These are phyloP conservation scores for Suillus fuscotomentosus DNA, from an alignment of 768 basidiomycete genomes.

Conservation along the genomic window DNA sequence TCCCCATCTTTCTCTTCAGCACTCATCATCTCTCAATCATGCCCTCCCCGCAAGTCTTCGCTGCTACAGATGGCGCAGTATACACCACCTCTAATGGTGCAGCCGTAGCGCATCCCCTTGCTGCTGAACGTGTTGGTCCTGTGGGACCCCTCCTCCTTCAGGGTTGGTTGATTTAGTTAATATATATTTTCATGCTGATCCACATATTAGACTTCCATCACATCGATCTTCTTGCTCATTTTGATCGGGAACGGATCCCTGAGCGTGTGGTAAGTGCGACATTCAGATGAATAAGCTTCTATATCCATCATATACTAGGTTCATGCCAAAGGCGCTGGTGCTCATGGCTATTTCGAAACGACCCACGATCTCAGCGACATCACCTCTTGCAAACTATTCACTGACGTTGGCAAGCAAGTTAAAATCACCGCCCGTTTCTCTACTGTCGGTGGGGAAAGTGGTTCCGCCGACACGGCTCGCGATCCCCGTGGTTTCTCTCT, in stretches of 20 bases:
- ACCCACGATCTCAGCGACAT: slow-evolving; percentile 85
- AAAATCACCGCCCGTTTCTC: slow-evolving; percentile 85
- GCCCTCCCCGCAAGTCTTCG: slow-evolving; percentile 63
- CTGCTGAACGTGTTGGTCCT: slow-evolving; percentile 69
- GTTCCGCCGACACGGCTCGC: slow-evolving; percentile 89
- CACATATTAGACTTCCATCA: slow-evolving; percentile 73
- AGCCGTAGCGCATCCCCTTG: slow-evolving; percentile 73
- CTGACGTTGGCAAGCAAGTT: slow-evolving; percentile 63
- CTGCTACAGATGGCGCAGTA: slow-evolving; percentile 51
- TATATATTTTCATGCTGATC: slow-evolving; percentile 15
- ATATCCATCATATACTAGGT: slow-evolving; percentile 50
- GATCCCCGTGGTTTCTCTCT: slow-evolving; percentile 93
- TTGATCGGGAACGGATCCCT: slow-evolving; percentile 93
- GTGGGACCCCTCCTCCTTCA: slow-evolving; percentile 87
- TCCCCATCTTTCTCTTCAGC: background rate
- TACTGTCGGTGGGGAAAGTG: slow-evolving; percentile 87
- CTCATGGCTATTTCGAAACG: slow-evolving; percentile 90
- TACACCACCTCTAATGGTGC: slow-evolving; percentile 90
- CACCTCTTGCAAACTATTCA: slow-evolving; percentile 69
- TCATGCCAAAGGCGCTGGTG: slow-evolving; percentile 90
- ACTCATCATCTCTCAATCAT: slow-evolving; percentile 35
- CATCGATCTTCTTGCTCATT: slow-evolving; percentile 88
- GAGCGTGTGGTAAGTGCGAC: slow-evolving; percentile 74
- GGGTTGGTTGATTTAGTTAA: slow-evolving; percentile 42
- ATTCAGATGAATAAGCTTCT: background rate